Base-by-base conservation (phyloP, 2,329 filamentous ascomycete genomes). In the Phialophora chinensis region DNA sequence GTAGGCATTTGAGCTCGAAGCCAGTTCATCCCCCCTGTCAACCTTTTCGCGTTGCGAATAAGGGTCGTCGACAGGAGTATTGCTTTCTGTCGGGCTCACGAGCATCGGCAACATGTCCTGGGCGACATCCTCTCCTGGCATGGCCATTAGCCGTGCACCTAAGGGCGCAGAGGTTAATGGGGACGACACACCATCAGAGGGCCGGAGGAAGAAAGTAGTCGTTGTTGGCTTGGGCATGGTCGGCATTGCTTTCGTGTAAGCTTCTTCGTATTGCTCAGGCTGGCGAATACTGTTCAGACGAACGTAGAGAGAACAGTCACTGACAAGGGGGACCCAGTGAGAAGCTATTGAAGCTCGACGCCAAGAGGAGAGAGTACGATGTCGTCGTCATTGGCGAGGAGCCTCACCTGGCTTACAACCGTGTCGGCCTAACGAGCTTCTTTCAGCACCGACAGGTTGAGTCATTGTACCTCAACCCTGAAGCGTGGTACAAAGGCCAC, bases 171-270 rank as follows among this genome's bases (percentile, higher is more conserved):
- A 72, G 33, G 62, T 69, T 38, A 65, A 68, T 44, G 67, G 66
- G 17, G 56, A 65, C 33, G 65, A 56, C 33, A 59, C 66, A 38
- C 55, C 69, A 20, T 53, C 59, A 29, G 63, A 60, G 69, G 70
- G 38, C 70, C 59, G 79, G 67, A 81, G 87, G 68, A 92, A 91
- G 77, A 88, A 85, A 74, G 80, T 96, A 42, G 92, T 96, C 1
- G 88, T 96, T 44, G 91, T 96, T 47, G 93, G 93, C 10, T 79
- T 97, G 79, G 93, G 93, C 2, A 97, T 97, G 93, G 93, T 97
- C 53, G 92, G 90, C 47, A 90, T 95, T 72, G 89, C 91, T 50
- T 94, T 96, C 77, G 92, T 96, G 91, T 94, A 80, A 84, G 90
- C 83, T 29, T 4, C n/a, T 29, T 12, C 10, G 3, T 14, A 6